A percentile compares a stretch with the other conserved stretches of the same genome.
These are phyloP conservation scores for Fusarium protoensiforme DNA, from an alignment of 2,329 filamentous ascomycete species.

Conservation along the genomic window DNA sequence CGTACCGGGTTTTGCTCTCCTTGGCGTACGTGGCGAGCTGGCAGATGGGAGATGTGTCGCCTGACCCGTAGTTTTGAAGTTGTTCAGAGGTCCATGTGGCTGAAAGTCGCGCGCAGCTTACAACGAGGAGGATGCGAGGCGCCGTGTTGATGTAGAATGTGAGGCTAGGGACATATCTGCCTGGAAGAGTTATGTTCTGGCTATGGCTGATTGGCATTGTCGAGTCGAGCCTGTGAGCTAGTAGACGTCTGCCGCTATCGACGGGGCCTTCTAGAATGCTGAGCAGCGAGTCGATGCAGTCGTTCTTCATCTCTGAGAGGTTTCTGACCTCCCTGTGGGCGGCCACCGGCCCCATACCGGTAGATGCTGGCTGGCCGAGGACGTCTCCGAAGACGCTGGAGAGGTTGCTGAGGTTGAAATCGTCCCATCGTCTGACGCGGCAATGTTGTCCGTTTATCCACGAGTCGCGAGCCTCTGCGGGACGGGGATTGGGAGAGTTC, in stretches of 20 bases:
- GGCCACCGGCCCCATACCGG: fast-evolving
- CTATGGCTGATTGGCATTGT: too few relatives aligned
- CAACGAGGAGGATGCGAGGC: background rate
- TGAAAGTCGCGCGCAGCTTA: background rate
- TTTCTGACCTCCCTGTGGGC: background rate
- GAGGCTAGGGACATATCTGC: too few relatives aligned
- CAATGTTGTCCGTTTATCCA: too few relatives aligned
- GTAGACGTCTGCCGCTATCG: background rate
- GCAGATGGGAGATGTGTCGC: too few relatives aligned
- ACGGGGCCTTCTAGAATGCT: background rate
- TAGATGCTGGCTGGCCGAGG: background rate
- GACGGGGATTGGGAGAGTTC: too few relatives aligned
- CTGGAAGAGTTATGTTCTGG: too few relatives aligned
- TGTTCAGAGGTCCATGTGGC: background rate
- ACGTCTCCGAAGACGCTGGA: background rate
- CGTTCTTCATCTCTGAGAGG: background rate
- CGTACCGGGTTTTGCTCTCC: background rate
- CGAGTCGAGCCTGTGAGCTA: too few relatives aligned
- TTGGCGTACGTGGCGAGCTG: background rate
- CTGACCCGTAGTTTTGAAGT: too few relatives aligned
- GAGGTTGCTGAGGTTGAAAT: background rate
- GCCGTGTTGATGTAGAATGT: background rate
- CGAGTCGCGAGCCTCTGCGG: too few relatives aligned
- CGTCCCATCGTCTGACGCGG: background rate
- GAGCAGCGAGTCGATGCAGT: background rate